Conservation (phyloP, 2,329 filamentous ascomycete species). For the Sporothrix phasma region DNA sequence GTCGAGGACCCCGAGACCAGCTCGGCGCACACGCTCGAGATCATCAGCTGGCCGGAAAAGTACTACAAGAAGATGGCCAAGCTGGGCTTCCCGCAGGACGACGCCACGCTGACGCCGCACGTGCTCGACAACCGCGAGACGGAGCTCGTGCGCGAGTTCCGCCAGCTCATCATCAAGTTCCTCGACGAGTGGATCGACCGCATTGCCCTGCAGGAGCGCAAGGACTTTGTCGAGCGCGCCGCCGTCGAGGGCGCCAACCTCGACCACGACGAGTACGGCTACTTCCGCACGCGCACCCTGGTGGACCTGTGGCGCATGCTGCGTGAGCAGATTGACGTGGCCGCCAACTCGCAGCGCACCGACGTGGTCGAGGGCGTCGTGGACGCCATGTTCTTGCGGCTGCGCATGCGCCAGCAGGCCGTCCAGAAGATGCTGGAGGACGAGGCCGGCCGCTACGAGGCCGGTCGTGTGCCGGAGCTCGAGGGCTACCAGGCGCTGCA, state of each 20-base stretch:
- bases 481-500: slow-evolving; percentile 70
- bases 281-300: slow-evolving; percentile 83
- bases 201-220: slow-evolving; percentile 73
- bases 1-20: slow-evolving; percentile 79
- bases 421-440: slow-evolving; percentile 86
- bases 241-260: slow-evolving; percentile 64
- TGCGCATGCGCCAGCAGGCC: slow-evolving; percentile 70
- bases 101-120: slow-evolving; percentile 59
- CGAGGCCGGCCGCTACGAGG: slow-evolving; percentile 66
- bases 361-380: slow-evolving; percentile 93
- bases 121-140: slow-evolving; percentile 82
- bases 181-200: slow-evolving; percentile 97
- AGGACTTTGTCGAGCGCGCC: slow-evolving; percentile 68
- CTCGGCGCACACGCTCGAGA: slow-evolving; percentile 78
- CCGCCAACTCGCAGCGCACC: slow-evolving; percentile 70
- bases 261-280: slow-evolving; percentile 79
- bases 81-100: slow-evolving; percentile 65
- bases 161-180: slow-evolving; percentile 87
- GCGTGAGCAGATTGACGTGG: slow-evolving; percentile 79
- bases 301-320: slow-evolving; percentile 98
- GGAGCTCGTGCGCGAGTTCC: slow-evolving; percentile 88
- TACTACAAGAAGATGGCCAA: slow-evolving; percentile 96
- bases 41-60: slow-evolving; percentile 89
- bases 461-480: slow-evolving; percentile 41
- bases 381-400: slow-evolving; percentile 85